phyloP scores from a whole-genome alignment of 768 basidiomycete genomes.

The Agaricus sinodeliciosus region DNA sequence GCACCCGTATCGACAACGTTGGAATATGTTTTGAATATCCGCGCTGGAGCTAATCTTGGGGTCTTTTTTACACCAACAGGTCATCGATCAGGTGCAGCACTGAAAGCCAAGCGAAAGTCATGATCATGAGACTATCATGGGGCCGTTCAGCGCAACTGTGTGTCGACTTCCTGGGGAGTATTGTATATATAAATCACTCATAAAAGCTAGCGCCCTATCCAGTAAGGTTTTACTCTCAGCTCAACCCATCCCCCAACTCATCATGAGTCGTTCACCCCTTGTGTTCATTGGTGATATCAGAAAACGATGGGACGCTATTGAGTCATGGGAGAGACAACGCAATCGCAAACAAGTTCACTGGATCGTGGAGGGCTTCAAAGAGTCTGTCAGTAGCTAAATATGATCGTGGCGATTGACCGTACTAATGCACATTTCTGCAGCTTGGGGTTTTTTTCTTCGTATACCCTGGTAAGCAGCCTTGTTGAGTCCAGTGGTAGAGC shows the following conservation, averaged over 20 bases:
- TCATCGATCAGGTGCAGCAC: background rate
- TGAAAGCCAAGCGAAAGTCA: background rate
- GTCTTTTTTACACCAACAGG: constrained; percentile 1
- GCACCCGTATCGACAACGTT: no score
- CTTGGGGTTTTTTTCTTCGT: constrained; percentile 58
- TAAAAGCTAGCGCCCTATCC: no score
- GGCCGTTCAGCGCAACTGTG: background rate
- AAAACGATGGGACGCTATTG: constrained; percentile 31
- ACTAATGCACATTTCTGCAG: constrained; percentile 22
- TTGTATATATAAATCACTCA: constrained; percentile 4
- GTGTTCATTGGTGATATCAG: constrained; percentile 37
- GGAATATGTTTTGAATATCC: no score
- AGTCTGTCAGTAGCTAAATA: constrained; percentile 34
- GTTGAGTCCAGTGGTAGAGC: background rate
- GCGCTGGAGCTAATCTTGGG: background rate
- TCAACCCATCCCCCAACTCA: background rate
- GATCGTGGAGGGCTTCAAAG: constrained; percentile 54
- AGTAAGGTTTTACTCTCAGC: background rate
- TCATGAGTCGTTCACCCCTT: constrained; percentile 15
- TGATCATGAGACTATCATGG: constrained; percentile 1
- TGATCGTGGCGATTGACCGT: background rate
- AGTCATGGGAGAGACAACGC: constrained; percentile 43
- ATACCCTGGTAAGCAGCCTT: constrained; percentile 33
- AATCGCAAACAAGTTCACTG: constrained; percentile 39
- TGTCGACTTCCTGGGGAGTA: background rate